Conservation (phyloP, 352 stramenopile genomes). For the Pythium monospermum region DNA sequence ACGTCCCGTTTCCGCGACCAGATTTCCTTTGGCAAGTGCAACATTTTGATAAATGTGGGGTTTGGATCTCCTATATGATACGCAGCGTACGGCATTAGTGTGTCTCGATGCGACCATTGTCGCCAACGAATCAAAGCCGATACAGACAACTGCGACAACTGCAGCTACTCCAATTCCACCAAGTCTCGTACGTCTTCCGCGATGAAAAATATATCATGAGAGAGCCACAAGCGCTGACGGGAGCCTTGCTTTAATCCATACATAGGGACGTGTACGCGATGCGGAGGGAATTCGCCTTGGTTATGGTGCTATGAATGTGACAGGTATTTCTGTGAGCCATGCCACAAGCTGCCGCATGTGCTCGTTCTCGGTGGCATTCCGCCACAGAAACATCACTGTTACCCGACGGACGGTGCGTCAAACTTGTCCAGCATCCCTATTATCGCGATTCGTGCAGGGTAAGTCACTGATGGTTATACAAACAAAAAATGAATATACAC, state of each 20-base stretch:
- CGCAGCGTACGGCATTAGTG: constrained; percentile 65
- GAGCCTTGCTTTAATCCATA: background rate
- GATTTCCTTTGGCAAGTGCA: background rate
- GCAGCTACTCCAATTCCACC: constrained; percentile 24
- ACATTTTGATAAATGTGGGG: background rate
- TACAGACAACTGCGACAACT: constrained; percentile 34
- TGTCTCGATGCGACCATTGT: constrained; percentile 40
- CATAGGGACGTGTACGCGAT: constrained; percentile 45
- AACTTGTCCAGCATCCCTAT: no score
- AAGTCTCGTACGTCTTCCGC: constrained; percentile 14
- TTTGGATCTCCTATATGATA: background rate
- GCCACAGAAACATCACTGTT: constrained; percentile 39
- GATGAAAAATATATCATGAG: background rate
- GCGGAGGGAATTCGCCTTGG: constrained; percentile 26
- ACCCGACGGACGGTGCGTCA: constrained; percentile 46
- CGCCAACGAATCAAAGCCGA: constrained; percentile 30
- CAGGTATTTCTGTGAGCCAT: constrained; percentile 51
- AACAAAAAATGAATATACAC: no score
- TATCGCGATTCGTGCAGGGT: no score
- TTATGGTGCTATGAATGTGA: constrained; percentile 73
- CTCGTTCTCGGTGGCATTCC: constrained; percentile 30
- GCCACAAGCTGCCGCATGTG: constrained; percentile 50
- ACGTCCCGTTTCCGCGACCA: constrained; percentile 7
- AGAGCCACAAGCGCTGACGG: background rate
- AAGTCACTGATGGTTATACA: background rate